Conservation (phyloP, 305 asterid species). For the Fraxinus platypoda region DNA sequence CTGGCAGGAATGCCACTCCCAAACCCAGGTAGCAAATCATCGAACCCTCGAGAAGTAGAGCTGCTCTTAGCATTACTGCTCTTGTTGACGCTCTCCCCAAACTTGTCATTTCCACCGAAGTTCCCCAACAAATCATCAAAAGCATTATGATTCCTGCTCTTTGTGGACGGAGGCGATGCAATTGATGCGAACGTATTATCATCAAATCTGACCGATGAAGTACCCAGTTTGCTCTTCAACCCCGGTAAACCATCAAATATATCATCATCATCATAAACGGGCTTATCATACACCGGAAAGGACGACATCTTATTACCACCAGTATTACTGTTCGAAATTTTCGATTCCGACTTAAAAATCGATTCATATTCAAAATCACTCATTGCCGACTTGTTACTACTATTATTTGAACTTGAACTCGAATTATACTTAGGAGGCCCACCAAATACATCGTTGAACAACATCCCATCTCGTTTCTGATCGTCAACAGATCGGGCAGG, state of each 20-base stretch:
- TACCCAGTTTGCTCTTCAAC: constrained; percentile 64
- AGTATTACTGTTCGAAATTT: constrained; percentile 19
- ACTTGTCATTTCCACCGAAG: constrained; percentile 51
- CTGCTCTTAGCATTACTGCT: constrained; percentile 38
- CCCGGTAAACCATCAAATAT: constrained; percentile 89
- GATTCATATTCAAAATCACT: constrained; percentile 74
- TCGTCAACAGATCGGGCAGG: constrained; percentile 57
- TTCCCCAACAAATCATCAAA: constrained; percentile 72
- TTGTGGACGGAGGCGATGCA: constrained; percentile 43
- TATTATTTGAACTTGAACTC: constrained; percentile 31
- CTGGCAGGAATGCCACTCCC: constrained; percentile 50
- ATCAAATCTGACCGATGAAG: constrained; percentile 51
- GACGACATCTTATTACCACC: constrained; percentile 37
- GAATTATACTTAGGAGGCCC: constrained; percentile 63
- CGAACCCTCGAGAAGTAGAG: constrained; percentile 50
- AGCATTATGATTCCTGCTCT: constrained; percentile 35
- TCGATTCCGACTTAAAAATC: constrained; percentile 50
- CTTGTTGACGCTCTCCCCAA: constrained; percentile 28
- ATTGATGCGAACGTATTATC: constrained; percentile 55
- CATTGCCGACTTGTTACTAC: constrained; percentile 29
- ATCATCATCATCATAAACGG: constrained; percentile 92
- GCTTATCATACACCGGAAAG: constrained; percentile 85
- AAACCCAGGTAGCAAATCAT: constrained; percentile 75
- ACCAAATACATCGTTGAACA: constrained; percentile 67
- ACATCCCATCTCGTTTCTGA: constrained; percentile 30